Evolutionary conservation across 768 basidiomycete genomes (phyloP).

Genomic region (Hypholoma sublateritium): DNA sequence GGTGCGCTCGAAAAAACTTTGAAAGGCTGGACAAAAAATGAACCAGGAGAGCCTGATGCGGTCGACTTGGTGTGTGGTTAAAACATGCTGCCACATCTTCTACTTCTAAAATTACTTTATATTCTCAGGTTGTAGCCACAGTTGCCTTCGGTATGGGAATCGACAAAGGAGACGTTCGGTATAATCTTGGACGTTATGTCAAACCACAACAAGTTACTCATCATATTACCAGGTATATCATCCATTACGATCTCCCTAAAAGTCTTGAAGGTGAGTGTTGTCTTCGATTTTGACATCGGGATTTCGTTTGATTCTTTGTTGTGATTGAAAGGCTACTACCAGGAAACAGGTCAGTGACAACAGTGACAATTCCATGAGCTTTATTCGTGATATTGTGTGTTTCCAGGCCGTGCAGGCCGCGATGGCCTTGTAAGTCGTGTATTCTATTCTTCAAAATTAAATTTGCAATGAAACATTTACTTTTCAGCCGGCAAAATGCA

Average conservation of each 20-base stretch:
- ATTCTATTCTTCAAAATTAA: neutral
- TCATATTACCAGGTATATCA: slow-evolving; percentile 53
- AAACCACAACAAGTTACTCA: neutral
- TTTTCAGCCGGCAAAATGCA: slow-evolving; percentile 71
- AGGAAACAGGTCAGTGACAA: slow-evolving; percentile 67
- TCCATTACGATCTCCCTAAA: slow-evolving; percentile 82
- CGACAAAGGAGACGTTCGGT: slow-evolving; percentile 79
- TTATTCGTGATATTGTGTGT: neutral
- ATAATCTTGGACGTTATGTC: neutral
- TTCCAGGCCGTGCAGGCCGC: slow-evolving; percentile 71
- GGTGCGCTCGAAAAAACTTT: slow-evolving; percentile 58
- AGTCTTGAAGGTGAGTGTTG: slow-evolving; percentile 69
- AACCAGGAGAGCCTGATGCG: slow-evolving; percentile 43
- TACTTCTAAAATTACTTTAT: neutral
- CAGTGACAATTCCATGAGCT: neutral
- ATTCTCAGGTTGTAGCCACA: slow-evolving; percentile 65
- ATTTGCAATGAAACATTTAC: neutral
- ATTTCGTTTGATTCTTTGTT: neutral
- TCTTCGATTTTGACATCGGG: neutral
- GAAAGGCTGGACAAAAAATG: slow-evolving; percentile 55
- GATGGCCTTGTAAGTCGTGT: slow-evolving; percentile 61
- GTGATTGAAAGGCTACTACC: slow-evolving; percentile 66
- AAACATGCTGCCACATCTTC: neutral
- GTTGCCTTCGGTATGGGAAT: slow-evolving; percentile 89
- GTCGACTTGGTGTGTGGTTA: slow-evolving; percentile 59